Conservation (phyloP, 192 early-diverging fungal species). For the Spinellus fusiger region DNA sequence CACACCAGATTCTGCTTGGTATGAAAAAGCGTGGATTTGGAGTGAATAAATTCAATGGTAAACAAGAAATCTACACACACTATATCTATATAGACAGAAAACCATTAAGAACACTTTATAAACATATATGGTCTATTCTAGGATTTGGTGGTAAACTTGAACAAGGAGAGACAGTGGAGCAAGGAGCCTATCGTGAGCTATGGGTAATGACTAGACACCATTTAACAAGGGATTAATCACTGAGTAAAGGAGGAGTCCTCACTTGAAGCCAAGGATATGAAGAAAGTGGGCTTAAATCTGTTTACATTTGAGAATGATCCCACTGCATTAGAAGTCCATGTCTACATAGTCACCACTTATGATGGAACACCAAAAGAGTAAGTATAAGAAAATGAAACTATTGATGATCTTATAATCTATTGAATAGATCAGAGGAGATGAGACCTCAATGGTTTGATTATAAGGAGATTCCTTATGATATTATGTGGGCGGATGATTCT, state of each 20-base stretch:
- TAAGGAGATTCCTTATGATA: constrained; percentile 50
- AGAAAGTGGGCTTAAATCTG: constrained; percentile 48
- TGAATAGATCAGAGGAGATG: constrained; percentile 65
- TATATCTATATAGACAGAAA: neutral
- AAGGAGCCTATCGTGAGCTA: constrained; percentile 63
- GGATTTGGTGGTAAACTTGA: constrained; percentile 82
- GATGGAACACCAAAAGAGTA: constrained; percentile 50
- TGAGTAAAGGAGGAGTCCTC: constrained; percentile 46
- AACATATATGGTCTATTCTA: neutral
- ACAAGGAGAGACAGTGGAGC: constrained; percentile 48
- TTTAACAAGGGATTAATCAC: neutral
- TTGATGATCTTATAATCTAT: neutral
- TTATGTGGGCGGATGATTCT: constrained; percentile 71
- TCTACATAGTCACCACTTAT: constrained; percentile 44
- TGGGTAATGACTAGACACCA: neutral
- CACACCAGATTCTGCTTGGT: constrained; percentile 54
- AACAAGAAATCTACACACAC: neutral
- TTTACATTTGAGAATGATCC: constrained; percentile 64
- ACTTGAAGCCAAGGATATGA: constrained; percentile 33
- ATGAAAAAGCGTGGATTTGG: constrained; percentile 83
- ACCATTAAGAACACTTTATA: neutral
- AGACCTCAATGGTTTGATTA: constrained; percentile 61
- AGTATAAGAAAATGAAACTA: constrained; percentile 2
- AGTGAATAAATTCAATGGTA: constrained; percentile 57
- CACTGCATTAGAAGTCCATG: constrained; percentile 59